Base-by-base conservation (phyloP, 257 asterid genomes). In the Henckelia pumila region DNA sequence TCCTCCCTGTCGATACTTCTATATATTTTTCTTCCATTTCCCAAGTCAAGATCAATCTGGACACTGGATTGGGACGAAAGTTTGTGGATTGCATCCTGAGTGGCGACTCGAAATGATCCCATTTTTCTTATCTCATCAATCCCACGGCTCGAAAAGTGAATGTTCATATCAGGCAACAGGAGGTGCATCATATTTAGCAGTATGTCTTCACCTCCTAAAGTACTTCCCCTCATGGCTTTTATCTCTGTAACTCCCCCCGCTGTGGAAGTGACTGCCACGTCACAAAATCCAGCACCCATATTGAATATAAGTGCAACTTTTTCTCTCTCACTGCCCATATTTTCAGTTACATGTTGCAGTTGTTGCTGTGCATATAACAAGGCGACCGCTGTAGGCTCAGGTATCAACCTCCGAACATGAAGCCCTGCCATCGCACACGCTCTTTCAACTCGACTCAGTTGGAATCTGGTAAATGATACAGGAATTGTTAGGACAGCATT, bases 391-490 rank as follows among this genome's bases (percentile, higher is more conserved):
- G 96, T 83, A 1, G 98, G 98, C 63, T 92, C 98, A 0, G 98
- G 97, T 93, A 89, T 92, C 73, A 86, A 40, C 55, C 98, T 80
- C 61, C 89, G 84, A 33, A 89, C 95, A 37, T 81, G 95, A 69
- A 92, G 95, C 25, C 97, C 96, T 10, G 96, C 98, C 96, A 89
- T 89, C 37, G 97, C 97, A 69, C 98, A 92, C 0, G 96, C 95
- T 35, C 96, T 80, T 44, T 88, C 95, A 16, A 92, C 32, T 23
- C 98, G 81, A 22, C 91, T 88, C 50, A 84, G 61, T 58, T 89
- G 98, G 74, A 92, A 89, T 23, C 98, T 87, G 68, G 88, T 89
- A 77, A 89, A 92, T 0, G 96, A 82, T 6, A 89, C 97, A 0
- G 98, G 97, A 62, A 86, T 57, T 14, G 95, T 83, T 69, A 89